These are phyloP conservation scores for Sesbania bispinosa DNA, from an alignment of 306 rosid genomes.

Conservation along the genomic window DNA sequence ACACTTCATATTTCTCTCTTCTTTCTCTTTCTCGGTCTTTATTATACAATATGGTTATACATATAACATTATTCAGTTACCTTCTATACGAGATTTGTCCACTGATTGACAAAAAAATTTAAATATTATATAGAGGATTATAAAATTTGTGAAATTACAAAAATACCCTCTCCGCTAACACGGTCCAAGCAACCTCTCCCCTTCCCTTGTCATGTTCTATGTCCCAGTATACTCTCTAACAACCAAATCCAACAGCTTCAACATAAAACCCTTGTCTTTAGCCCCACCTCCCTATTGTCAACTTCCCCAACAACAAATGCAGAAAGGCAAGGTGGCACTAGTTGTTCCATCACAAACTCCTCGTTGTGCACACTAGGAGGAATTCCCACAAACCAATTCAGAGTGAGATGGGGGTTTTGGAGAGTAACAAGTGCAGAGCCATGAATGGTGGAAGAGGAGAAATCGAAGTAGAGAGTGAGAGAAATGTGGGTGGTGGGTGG, in stretches of 20 bases:
- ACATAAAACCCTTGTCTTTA: constrained; percentile 82
- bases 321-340: constrained; percentile 82
- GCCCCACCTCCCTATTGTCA: constrained; percentile 77
- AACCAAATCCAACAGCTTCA: constrained; percentile 69
- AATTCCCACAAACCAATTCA: constrained; percentile 35
- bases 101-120: too few species aligned
- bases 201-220: constrained; percentile 79
- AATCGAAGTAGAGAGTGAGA: constrained; percentile 66
- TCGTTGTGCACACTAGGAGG: constrained; percentile 56
- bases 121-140: too few species aligned
- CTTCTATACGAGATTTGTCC: too few species aligned
- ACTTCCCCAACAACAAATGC: constrained; percentile 83
- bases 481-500: constrained; percentile 52
- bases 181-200: constrained; percentile 74
- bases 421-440: constrained; percentile 61
- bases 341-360: constrained; percentile 88
- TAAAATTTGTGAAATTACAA: too few species aligned
- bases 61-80: too few species aligned
- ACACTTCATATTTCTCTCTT: too few species aligned
- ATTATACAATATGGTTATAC: too few species aligned
- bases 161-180: too few species aligned
- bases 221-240: constrained; percentile 73
- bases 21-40: too few species aligned
- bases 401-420: constrained; percentile 40
- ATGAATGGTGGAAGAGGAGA: constrained; percentile 56